Base-by-base conservation (phyloP, 1,139 yeast species). In the Pichia sp. region DNA sequence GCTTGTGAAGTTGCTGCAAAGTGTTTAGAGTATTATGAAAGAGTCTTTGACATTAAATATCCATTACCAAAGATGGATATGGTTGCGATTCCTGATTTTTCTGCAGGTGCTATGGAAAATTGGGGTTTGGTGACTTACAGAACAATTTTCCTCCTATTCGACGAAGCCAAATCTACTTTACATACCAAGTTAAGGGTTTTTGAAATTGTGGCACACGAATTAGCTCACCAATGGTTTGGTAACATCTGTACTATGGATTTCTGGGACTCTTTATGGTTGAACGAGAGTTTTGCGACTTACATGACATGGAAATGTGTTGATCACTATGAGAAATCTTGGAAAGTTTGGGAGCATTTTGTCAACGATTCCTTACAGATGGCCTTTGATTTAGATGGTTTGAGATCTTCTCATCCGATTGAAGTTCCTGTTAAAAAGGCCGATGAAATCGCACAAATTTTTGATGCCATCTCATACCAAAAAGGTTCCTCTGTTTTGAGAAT, bases 181-280 rank as follows among this genome's bases (percentile, higher is more conserved):
- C 65, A 65, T 43, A 69, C 73, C 36, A 67, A 71, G 52, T 69
- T 73, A 56, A 72, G 75, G 58, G 79, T 77, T 39, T 73, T 81
- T 28, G 78, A 77, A 53, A 81, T 77, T 40, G 77, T 77, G 41
- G 73, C 76, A 54, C 82, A 77, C 57, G 82, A 77, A 59, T 65
- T 76, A 53, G 81, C 81, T 27, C 82, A 77, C 63, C 81, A 77
- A 62, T 77, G 81, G 81, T 77, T 77, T 52, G 82, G 82, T 52
- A 73, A 77, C 55, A 70, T 76, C 60, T 80, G 77, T 49, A 77
- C 82, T 38, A 76, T 77, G 80, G 74, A 76, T 53, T 77, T 75
- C 68, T 77, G 82, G 82, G 80, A 77, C 54, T 81, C 77, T 42
- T 66, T 77, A 51, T 77, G 81, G 81, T 67, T 77, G 50, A 77